Conservation (phyloP, 202 grass and related monocot genomes). For the Elaeis oleifera region DNA sequence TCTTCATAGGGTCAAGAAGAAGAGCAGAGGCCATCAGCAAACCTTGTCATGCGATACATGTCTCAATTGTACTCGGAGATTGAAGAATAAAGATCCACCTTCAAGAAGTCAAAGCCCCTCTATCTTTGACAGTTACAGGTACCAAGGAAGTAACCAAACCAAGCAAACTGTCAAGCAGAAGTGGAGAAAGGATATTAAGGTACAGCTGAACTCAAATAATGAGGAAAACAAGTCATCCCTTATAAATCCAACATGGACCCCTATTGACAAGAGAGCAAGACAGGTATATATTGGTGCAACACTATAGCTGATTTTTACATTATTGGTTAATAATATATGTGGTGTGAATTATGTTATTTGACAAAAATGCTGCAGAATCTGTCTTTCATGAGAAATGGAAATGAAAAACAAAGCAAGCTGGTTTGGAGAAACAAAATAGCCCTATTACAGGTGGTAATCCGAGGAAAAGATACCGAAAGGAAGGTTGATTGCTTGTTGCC, state of each 20-base stretch:
- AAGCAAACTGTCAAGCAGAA: conserved; percentile 30
- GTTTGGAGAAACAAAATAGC: conserved; percentile 75
- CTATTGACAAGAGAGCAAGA: conserved; percentile 87
- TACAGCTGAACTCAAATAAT: conserved; percentile 26
- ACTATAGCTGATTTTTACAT: too few species aligned
- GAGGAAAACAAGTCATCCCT: conserved; percentile 36
- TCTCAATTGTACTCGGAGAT: conserved; percentile 26
- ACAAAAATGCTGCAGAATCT: conserved; percentile 62
- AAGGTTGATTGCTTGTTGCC: conserved; percentile 14
- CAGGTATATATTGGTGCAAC: conserved; percentile 33
- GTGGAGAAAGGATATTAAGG: conserved; percentile 41
- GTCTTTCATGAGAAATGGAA: conserved; percentile 66
- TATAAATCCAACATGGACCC: conserved; percentile 55
- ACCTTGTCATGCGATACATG: conserved; percentile 27
- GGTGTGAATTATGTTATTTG: too few species aligned
- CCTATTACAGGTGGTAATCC: conserved; percentile 38
- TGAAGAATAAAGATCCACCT: conserved; percentile 29
- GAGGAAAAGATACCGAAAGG: conserved; percentile 56
- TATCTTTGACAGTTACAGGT: conserved; percentile 57
- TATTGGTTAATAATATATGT: too few species aligned
- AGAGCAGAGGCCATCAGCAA: conserved; percentile 34
- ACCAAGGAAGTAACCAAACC: conserved; percentile 40
- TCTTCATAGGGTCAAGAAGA: conserved; percentile 44
- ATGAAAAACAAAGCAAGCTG: conserved; percentile 85
- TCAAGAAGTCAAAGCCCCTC: conserved; percentile 39